Conservation (phyloP, 2,329 filamentous ascomycete species). For the Talaromyces amestolkiae region DNA sequence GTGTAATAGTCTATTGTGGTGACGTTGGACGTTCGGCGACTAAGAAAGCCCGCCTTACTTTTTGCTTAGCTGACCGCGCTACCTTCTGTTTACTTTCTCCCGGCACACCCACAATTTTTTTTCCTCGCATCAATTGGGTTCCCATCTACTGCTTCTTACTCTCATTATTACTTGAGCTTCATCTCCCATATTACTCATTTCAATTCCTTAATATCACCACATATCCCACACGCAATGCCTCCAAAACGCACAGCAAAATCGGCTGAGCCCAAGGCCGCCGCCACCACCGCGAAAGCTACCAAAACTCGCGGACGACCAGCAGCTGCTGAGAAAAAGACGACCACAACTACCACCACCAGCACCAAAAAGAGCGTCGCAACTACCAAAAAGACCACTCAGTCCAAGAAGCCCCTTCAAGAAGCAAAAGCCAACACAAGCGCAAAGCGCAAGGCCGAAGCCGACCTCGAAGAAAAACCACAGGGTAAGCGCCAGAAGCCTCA, state of each 20-base stretch:
- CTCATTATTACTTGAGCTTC: background rate
- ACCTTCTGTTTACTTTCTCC: background rate
- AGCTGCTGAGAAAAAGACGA: slow-evolving; percentile 12
- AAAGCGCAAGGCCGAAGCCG: slow-evolving; percentile 20
- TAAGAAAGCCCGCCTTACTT: slow-evolving; percentile 1
- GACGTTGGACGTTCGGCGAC: background rate
- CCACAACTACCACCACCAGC: background rate
- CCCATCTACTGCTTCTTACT: slow-evolving; percentile 5
- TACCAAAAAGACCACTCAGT: slow-evolving; percentile 2
- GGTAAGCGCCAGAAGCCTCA: slow-evolving; percentile 19
- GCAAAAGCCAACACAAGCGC: slow-evolving; percentile 20
- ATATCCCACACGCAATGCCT: slow-evolving; percentile 6
- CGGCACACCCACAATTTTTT: background rate
- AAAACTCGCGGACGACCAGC: slow-evolving; percentile 18
- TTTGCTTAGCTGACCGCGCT: background rate
- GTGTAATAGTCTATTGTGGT: background rate
- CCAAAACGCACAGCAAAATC: slow-evolving; percentile 17
- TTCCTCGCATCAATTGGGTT: background rate
- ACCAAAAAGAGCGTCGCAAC: slow-evolving; percentile 9
- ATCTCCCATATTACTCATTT: background rate
- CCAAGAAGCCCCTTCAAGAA: slow-evolving; percentile 19
- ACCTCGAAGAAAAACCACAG: slow-evolving; percentile 17
- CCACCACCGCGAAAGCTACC: slow-evolving; percentile 11
- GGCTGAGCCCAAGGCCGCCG: slow-evolving; percentile 3
- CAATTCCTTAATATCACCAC: background rate